Base-by-base conservation (phyloP, 441 rosid genomes). In the Aleurites moluccanus region DNA sequence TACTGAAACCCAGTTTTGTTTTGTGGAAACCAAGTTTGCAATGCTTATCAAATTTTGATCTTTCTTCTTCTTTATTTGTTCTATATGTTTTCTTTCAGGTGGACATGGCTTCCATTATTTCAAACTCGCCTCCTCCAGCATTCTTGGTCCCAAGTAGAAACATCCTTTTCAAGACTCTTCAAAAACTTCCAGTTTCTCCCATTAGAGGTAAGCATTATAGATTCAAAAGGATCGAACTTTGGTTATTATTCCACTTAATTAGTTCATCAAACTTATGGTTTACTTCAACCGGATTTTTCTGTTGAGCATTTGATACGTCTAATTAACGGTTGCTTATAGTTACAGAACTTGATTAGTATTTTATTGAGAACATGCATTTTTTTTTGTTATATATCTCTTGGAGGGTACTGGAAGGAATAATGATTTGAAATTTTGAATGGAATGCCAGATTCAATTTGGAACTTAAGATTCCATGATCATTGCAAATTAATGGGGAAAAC, bases 91-190 rank as follows among this genome's bases (percentile, higher is more conserved):
- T 73, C 4, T 78, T 69, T 33, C 78, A 73, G 86, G 79, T 75
- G 10, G 69, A 50, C 62, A 89, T 89, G 97, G 87, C 91, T 77
- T 87, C 92, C 20, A 53, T 88, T 21, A 60, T 82, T 73, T 83
- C 86, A 70, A 77, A 30, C 72, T 77, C 85, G 77, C 79, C 84
- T 80, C 74, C 90, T 71, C 72, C 79, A 8, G 77, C 85, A 70
- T 73, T 89, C 66, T 27, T 83, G 76, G 77, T 86, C 6, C 81
- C 79, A 28, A 82, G 73, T 55, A 87, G 84, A 81, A 84, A 73
- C 75, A 75, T 85, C 74, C 79, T 76, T 82, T 84, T 83, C 84
- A 67, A 69, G 61, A 63, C 85, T 76, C 28, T 69, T 81, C 87
- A 73, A 62, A 85, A 77, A 77, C 80, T 79, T 20, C 81, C 86